Base-by-base conservation (phyloP, 2,329 filamentous ascomycete genomes). In the Fusarium fujikuroi region DNA sequence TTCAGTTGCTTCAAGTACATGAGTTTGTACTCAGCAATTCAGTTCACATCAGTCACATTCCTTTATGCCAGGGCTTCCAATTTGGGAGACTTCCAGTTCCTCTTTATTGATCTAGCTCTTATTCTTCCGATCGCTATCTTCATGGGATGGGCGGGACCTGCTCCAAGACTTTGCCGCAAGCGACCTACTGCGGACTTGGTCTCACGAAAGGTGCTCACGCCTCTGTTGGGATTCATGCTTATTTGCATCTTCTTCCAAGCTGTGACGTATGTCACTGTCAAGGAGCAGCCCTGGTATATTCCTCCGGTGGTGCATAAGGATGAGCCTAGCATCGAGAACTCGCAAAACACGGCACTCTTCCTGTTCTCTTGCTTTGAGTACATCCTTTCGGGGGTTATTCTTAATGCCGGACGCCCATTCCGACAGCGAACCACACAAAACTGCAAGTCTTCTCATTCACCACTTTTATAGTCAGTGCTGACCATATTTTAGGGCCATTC, bases 1-100 rank as follows among this genome's bases (percentile, higher is more conserved):
- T 99, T 99, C 85, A 97, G 94, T 84, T 99, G 96, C 85, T 99
- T 99, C 88, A 99, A 98, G 85, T 99, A 97, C 84, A 99, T 99
- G 97, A 97, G 93, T 77, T 84, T 99, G 74, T 99, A 99, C 85
- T 98, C 95, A 5, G 95, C 96, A n/a, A 99, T 99, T 74, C 96
- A 99, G 82, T 99, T 99, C 85, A 97, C 94, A 12, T 94, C 94
- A 2, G 97, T 99, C 79, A 97, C 93, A 87, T 98, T 99, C 80
- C 88, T 99, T 21, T 99, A 99, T 82, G 93, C 95, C 11, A 95
- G 92, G 12, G 97, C 93, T 16, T 97, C 94, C 14, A 99, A 99
- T 80, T 86, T 99, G 10, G 97, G 96, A 56, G 96, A 99, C 81
- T 98, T 99, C 80, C 96, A 98, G 83, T 99, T 98, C 81, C 87